Conservation (phyloP, 148 eudicot species). For the Dianthus caryophyllus region DNA sequence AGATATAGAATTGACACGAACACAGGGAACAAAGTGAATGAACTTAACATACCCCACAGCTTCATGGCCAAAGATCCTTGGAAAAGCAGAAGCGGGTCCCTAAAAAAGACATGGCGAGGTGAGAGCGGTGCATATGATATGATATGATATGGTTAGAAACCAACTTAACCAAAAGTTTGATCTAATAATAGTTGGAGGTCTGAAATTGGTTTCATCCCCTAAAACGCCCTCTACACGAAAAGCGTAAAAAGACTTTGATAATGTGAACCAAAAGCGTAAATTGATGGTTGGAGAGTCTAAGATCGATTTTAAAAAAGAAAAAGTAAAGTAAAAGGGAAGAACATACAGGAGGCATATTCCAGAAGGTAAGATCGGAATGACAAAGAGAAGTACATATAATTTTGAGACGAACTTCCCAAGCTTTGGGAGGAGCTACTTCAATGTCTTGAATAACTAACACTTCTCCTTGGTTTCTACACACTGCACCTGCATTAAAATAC, state of each 20-base stretch:
- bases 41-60: constrained; percentile 73
- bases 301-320: no score
- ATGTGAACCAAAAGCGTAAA: no score
- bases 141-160: no score
- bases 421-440: constrained; percentile 56
- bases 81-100: constrained; percentile 43
- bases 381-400: constrained; percentile 76
- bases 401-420: constrained; percentile 65
- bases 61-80: constrained; percentile 81
- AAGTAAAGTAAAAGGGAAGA: background rate
- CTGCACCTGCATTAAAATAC: constrained; percentile 71
- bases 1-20: no score
- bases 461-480: constrained; percentile 58
- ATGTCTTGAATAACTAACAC: constrained; percentile 63
- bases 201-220: no score
- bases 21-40: no score
- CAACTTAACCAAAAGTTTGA: no score
- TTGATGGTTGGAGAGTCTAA: no score
- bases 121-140: no score
- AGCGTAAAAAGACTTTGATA: no score
- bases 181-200: no score
- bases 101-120: no score
- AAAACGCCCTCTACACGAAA: background rate
- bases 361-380: constrained; percentile 61
- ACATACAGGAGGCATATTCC: constrained; percentile 50